Evolutionary conservation across 2,329 filamentous ascomycete genomes (phyloP), one percentile per base, ranked within the genome.

Genomic region (Botryosphaeria agaves): DNA sequence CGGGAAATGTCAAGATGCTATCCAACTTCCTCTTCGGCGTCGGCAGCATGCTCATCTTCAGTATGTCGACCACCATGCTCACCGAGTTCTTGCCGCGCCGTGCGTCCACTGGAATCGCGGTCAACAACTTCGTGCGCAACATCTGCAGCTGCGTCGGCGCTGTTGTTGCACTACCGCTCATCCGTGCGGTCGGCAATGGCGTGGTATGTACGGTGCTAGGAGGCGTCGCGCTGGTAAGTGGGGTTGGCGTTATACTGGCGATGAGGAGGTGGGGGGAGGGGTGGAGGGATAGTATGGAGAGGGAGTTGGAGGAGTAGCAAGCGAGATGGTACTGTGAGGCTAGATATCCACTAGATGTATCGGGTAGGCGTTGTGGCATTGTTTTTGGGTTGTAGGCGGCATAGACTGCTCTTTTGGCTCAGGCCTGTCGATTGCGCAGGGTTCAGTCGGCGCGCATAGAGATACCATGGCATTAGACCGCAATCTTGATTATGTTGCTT

Each of bases 81-180:
- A 87, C 81, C 0, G 81, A 89, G 46, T 84, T 87, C 45, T 76
- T 87, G 62, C 78, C 78, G 9, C 64, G 69, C 25, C 64, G 66
- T 37, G 76, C 74, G 29, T 78, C 72, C 3, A 69, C 69, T 7
- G 80, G 79, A 1, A 77, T 87, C 3, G 82, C 81, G 0, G 60
- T 85, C 26, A 85, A 87, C 51, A 87, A 87, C 47, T 81, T 87
- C 43, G 62, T 81, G 30, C 61, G 81, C 28, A 89, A 87, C 41
- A 80, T 84, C 23, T 74, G 84, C 42, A 73, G 69, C 29, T 84
- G 76, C 36, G 62, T 81, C 1, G 80, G 77, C 7, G 66, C 67
- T 26, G 51, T 85, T 18, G 67, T 84, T 12, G 69, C 76, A 0
- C 66, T 76, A 36, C 80, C 81, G 1, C 61, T 82, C 32, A 76